A percentile compares a stretch with the other conserved stretches of the same genome.
Evolutionary conservation across 306 rosid genomes (phyloP).

Genomic region (Cucurbita ficifolia): DNA sequence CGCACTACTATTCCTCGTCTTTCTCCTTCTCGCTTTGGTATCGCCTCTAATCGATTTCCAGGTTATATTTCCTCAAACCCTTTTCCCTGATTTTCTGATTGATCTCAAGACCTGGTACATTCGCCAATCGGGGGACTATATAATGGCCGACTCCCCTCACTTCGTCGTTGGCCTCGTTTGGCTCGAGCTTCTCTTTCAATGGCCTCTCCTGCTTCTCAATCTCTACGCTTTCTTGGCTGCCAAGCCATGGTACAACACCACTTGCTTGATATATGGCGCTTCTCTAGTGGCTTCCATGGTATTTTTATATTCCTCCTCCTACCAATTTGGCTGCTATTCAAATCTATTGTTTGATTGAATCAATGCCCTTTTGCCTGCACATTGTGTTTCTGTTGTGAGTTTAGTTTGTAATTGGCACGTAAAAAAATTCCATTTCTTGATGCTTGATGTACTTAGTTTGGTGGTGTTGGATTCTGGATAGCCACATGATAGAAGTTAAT

Average conservation of each 20-base stretch:
- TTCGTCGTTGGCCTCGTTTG: conserved; percentile 57
- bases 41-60: conserved; percentile 51
- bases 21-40: conserved; percentile 21
- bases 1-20: conserved; percentile 33
- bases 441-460: background rate
- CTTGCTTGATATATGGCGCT: conserved; percentile 64
- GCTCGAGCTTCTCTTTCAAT: conserved; percentile 61
- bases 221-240: conserved; percentile 35
- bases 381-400: background rate
- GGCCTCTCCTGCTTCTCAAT: conserved; percentile 52
- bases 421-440: background rate
- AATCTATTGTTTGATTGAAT: background rate
- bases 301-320: background rate
- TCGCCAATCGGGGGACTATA: conserved; percentile 37
- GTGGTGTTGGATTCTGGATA: background rate
- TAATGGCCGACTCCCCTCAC: conserved; percentile 36
- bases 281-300: conserved; percentile 54
- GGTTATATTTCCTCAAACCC: conserved; percentile 23
- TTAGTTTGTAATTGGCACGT: background rate
- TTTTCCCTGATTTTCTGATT: conserved; percentile 31
- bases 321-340: background rate
- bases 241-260: conserved; percentile 58
- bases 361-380: background rate
- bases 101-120: conserved; percentile 32
- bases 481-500: background rate